A percentile compares a stretch with the other conserved stretches of the same genome.
phyloP scores from a whole-genome alignment of 2,329 filamentous ascomycete species.

The Lasiodiplodia citricola region DNA sequence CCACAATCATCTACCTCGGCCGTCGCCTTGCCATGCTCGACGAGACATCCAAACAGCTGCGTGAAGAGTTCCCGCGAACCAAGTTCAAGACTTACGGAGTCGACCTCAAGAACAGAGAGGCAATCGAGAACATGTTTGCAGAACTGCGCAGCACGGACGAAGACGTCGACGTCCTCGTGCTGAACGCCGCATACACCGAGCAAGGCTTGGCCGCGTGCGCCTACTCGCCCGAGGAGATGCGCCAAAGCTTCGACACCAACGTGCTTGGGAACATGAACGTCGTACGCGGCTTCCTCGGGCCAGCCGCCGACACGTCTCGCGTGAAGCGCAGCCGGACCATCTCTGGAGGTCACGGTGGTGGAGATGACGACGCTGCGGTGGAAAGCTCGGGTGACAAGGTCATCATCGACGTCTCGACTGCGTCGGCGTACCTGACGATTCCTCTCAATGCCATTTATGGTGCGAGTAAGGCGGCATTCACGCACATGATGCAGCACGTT shows the following conservation, averaged over 20 bases:
- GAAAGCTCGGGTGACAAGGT: neutral
- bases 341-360: neutral
- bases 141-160: neutral
- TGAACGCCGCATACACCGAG: slow-evolving; percentile 24
- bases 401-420: slow-evolving; percentile 14
- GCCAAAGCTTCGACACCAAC: slow-evolving; percentile 27
- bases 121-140: too few relatives aligned
- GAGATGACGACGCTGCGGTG: neutral
- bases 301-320: neutral
- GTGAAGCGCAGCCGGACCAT: neutral
- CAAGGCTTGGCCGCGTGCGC: slow-evolving; percentile 5
- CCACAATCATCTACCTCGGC: too few relatives aligned
- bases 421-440: slow-evolving; percentile 7
- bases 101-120: too few relatives aligned
- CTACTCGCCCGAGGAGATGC: slow-evolving; percentile 24
- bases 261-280: slow-evolving; percentile 28
- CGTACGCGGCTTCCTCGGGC: slow-evolving; percentile 29
- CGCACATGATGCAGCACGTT: slow-evolving; percentile 25
- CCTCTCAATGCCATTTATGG: slow-evolving; percentile 26
- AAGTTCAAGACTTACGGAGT: too few relatives aligned
- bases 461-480: slow-evolving; percentile 25
- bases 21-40: too few relatives aligned
- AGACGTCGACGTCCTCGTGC: slow-evolving; percentile 28
- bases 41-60: too few relatives aligned
- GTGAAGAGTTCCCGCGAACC: too few relatives aligned